Percentiles rank a stretch among this genome's conserved stretches.
Evolutionary conservation across 139 green algal genomes (phyloP).

Genomic region (Picochlorum sp.): DNA sequence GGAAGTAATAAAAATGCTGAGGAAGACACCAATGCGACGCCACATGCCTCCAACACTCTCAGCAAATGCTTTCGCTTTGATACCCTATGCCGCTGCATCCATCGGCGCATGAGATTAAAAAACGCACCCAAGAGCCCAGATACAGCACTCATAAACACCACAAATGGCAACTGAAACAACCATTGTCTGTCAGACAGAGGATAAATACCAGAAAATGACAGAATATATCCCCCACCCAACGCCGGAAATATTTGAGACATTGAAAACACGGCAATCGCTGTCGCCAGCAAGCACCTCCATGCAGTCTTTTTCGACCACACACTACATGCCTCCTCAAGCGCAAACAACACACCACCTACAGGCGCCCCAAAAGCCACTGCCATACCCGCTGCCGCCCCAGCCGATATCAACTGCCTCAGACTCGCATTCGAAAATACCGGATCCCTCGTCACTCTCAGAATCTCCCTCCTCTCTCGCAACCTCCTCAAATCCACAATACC

Average conservation of each 20-base stretch:
- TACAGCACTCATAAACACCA: slow-evolving; percentile 48
- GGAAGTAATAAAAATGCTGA: neutral
- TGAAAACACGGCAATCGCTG: slow-evolving; percentile 55
- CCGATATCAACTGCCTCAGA: slow-evolving; percentile 77
- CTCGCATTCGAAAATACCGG: slow-evolving; percentile 41
- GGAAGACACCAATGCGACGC: slow-evolving; percentile 1
- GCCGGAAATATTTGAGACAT: slow-evolving; percentile 38
- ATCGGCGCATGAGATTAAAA: slow-evolving; percentile 68
- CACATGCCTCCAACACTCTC: slow-evolving; percentile 30
- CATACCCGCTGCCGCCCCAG: slow-evolving; percentile 71
- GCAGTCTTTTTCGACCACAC: slow-evolving; percentile 68
- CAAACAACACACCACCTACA: slow-evolving; percentile 87
- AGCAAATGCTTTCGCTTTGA: slow-evolving; percentile 33
- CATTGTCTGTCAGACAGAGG: slow-evolving; percentile 60
- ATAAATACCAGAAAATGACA: slow-evolving; percentile 45
- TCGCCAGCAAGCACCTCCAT: slow-evolving; percentile 78
- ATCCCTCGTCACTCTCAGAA: neutral
- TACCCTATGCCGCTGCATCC: slow-evolving; percentile 49
- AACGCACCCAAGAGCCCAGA: slow-evolving; percentile 59
- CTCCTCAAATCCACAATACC: slow-evolving; percentile 3
- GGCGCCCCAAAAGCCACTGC: slow-evolving; percentile 76
- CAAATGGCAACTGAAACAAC: slow-evolving; percentile 66
- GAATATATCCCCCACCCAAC: slow-evolving; percentile 31
- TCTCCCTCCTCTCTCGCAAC: neutral
- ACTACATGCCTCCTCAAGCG: slow-evolving; percentile 76